Evolutionary conservation across 192 early-diverging fungal genomes (phyloP).

Genomic region (Coemansia sp.): DNA sequence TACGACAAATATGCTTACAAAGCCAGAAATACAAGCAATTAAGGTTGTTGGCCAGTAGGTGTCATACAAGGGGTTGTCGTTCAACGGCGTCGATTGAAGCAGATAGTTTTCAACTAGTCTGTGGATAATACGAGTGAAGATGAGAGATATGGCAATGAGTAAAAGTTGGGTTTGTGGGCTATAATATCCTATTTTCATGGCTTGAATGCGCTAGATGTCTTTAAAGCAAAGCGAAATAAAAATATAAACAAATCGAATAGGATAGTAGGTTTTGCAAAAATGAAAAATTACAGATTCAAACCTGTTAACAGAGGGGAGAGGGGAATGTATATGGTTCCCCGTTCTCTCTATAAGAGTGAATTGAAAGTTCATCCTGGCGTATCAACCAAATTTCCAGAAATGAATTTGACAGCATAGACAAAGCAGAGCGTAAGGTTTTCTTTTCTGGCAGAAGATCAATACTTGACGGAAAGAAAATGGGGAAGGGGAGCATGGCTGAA

Average conservation of each 20-base stretch:
- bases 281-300: too few species aligned
- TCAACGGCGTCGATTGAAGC: conserved; percentile 20
- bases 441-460: background rate
- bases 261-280: too few species aligned
- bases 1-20: conserved; percentile 31
- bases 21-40: conserved; percentile 25
- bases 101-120: conserved; percentile 31
- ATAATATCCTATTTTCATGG: conserved; percentile 24
- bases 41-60: conserved; percentile 32
- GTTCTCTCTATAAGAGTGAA: too few species aligned
- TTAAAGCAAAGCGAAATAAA: background rate
- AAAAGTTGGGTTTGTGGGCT: conserved; percentile 30
- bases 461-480: background rate
- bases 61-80: conserved; percentile 34
- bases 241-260: background rate
- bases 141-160: conserved; percentile 17
- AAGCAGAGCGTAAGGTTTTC: background rate
- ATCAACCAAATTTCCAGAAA: background rate
- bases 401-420: background rate
- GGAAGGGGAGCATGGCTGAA: background rate
- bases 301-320: too few species aligned
- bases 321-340: too few species aligned
- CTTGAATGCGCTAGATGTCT: background rate
- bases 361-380: too few species aligned
- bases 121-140: conserved; percentile 26